Evolutionary conservation across 306 rosid species (phyloP), one percentile per base, ranked within the genome.

Genomic region (Mimosa pudica): DNA sequence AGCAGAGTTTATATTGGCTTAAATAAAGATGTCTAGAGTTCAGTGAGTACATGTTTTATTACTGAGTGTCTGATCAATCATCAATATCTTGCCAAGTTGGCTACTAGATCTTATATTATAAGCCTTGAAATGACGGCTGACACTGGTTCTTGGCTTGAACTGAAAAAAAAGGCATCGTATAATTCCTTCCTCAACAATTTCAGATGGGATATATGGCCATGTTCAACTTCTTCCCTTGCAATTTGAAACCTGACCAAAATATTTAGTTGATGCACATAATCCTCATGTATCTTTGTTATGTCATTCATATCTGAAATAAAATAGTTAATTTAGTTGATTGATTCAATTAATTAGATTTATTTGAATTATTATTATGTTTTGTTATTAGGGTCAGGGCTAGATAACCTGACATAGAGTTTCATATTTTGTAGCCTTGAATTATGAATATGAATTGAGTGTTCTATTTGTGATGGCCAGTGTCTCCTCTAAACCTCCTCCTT

Each of bases 131-230:
- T 51, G 32, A 67, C 0, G 72, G 8, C 30, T 38, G 13, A 8
- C 17, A 18, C 51, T 67, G 73, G 36, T 42, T 10, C 35, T 18
- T 67, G 54, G 74, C 51, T 35, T 44, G 74, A 36, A 75, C n/a
- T 16, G 47, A 33, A 42, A 14, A 20, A 70, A 69, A 63, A 35
- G 52, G 73, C 73, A 42, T 44, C 12, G 17, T 42, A 18, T 18
- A n/a, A 18, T 24, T 42, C 36, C 35, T 44, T 68, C 54, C 36
- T n/a, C 48, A 44, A 44, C 36, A 18, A 44, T 44, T 52, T 42
- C 11, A 68, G 52, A 42, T 69, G 24, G 12, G 12, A 80, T 49
- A 73, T 64, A 63, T 63, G 63, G 35, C 57, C 38, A 45, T 41
- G 35, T 33, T 38, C 47, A 20, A 48, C 70, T 30, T 33, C 24